Conservation (phyloP, 2,329 filamentous ascomycete species). For the Phaeosphaeriaceae sp. region DNA sequence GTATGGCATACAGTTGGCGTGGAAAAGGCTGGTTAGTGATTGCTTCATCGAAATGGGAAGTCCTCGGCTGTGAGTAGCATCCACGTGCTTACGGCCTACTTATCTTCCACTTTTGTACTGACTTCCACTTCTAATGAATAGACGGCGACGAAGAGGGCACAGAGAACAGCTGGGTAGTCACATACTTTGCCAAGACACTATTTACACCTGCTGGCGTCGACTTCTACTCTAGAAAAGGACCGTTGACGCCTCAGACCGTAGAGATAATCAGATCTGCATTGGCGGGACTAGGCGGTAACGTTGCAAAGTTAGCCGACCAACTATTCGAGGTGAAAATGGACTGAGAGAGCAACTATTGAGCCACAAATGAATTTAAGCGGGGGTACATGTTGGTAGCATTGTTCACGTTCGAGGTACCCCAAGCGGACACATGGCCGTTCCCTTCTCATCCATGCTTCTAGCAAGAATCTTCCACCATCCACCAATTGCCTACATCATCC, state of each 20-base stretch:
- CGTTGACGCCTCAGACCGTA: constrained; percentile 63
- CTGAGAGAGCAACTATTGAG: constrained; percentile 1
- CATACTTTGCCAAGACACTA: constrained; percentile 81
- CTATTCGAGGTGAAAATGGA: constrained; percentile 54
- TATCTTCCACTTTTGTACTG: no score
- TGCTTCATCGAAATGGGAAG: constrained; percentile 78
- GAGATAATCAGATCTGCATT: constrained; percentile 63
- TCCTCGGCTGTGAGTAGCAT: constrained; percentile 65
- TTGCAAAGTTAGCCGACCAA: constrained; percentile 59
- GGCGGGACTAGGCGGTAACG: constrained; percentile 56
- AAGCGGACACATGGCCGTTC: constrained; percentile 1
- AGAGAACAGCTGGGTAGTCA: constrained; percentile 73
- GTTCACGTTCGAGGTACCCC: constrained; percentile 14
- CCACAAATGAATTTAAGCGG: no score
- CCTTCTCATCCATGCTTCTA: no score
- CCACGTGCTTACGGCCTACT: no score
- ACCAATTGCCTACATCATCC: no score
- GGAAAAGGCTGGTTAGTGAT: constrained; percentile 77
- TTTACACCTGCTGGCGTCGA: constrained; percentile 86
- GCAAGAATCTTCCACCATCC: no score
- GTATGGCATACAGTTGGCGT: constrained; percentile 65
- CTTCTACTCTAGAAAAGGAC: constrained; percentile 70
- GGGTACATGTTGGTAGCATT: no score
- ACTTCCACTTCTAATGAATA: no score
- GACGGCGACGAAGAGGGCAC: constrained; percentile 61